Evolutionary conservation across 1,139 yeast genomes (phyloP).

Genomic region (Pichiaceae sp.): DNA sequence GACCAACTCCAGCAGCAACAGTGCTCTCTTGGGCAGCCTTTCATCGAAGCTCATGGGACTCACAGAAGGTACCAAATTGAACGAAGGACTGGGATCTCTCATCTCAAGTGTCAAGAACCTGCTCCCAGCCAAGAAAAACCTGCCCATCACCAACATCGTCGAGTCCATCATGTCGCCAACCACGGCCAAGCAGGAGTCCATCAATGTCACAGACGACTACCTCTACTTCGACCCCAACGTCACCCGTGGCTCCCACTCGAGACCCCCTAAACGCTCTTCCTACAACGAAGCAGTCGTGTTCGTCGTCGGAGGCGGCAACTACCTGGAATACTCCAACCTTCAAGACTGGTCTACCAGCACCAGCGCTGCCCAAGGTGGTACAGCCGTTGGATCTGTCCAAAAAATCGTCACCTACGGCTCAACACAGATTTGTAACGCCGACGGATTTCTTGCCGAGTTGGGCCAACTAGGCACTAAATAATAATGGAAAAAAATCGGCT

Average conservation of each 20-base stretch:
- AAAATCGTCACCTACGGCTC: constrained; percentile 74
- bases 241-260: constrained; percentile 81
- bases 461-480: constrained; percentile 38
- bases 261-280: constrained; percentile 79
- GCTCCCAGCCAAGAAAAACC: constrained; percentile 77
- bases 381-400: constrained; percentile 7
- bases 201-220: constrained; percentile 77
- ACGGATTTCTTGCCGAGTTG: constrained; percentile 68
- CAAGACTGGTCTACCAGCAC: constrained; percentile 69
- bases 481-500: too few relatives aligned
- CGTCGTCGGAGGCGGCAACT: constrained; percentile 95
- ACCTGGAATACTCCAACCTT: constrained; percentile 84
- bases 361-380: constrained; percentile 19
- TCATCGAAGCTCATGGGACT: constrained; percentile 73
- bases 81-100: constrained; percentile 78
- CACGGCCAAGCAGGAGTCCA: constrained; percentile 49
- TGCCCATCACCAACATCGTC: constrained; percentile 84
- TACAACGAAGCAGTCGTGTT: constrained; percentile 81
- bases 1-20: constrained; percentile 9
- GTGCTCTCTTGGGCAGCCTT: constrained; percentile 65
- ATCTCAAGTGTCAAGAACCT: constrained; percentile 83
- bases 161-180: constrained; percentile 87
- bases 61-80: constrained; percentile 54
- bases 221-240: constrained; percentile 81
- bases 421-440: constrained; percentile 72